Evolutionary conservation across 176 grass and related monocot genomes (phyloP).

Genomic region (Ananas comosus): DNA sequence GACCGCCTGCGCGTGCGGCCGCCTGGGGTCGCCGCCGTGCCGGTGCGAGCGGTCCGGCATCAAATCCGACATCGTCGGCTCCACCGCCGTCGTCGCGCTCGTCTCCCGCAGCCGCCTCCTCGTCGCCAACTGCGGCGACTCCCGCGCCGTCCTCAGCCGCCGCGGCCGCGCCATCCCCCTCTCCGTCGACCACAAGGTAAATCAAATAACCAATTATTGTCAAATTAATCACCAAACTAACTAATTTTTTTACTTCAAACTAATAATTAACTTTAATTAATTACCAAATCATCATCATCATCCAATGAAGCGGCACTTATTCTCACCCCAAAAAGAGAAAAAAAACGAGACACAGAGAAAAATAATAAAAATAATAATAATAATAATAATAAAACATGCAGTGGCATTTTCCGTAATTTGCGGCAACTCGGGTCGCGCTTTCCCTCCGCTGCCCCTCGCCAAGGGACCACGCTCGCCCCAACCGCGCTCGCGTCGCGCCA

Average conservation of each 20-base stretch:
- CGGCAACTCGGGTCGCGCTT: background rate
- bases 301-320: background rate
- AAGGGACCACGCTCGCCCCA: background rate
- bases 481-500: background rate
- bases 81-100: conserved; percentile 70
- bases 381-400: background rate
- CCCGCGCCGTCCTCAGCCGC: conserved; percentile 65
- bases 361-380: no score
- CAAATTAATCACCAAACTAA: background rate
- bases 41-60: conserved; percentile 30
- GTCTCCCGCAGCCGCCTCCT: conserved; percentile 36
- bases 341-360: no score
- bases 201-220: no score
- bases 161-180: conserved; percentile 34
- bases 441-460: background rate
- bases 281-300: background rate
- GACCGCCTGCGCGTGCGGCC: conserved; percentile 62
- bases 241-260: background rate
- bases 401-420: background rate
- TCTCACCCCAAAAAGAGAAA: no score
- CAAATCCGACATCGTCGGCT: conserved; percentile 48
- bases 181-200: conserved; percentile 85
- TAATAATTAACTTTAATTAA: no score
- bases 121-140: conserved; percentile 88
- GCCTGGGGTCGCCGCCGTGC: conserved; percentile 31